phyloP scores from a whole-genome alignment of 345 rosid genomes.

The Eucalyptus tenuipes region DNA sequence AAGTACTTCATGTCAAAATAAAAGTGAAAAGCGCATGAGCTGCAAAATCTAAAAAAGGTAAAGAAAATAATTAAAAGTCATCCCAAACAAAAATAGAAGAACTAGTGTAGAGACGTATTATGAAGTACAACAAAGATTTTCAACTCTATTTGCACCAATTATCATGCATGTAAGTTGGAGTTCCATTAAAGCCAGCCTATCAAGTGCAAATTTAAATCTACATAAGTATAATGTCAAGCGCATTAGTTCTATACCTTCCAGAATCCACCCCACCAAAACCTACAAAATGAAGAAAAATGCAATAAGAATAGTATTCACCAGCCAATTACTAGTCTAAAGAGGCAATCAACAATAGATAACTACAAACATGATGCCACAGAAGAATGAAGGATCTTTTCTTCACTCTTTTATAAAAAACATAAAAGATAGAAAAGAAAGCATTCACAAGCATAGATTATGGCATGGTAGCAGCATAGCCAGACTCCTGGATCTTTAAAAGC shows the following conservation, averaged over 20 bases:
- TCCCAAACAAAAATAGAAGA: not conserved
- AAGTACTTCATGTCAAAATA: not conserved
- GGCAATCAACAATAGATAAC: not conserved
- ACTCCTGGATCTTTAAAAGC: not conserved
- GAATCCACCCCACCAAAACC: constrained; percentile 99
- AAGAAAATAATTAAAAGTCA: not conserved
- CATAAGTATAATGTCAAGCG: not conserved
- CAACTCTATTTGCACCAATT: not conserved
- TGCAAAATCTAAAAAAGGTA: not conserved
- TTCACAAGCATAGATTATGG: not conserved
- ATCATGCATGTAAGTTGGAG: not conserved
- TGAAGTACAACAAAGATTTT: not conserved
- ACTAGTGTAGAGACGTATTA: not conserved
- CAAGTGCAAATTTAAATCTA: not conserved
- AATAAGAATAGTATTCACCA: not conserved
- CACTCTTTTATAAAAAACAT: not conserved
- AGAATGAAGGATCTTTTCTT: not conserved
- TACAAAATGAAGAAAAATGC: constrained; percentile 16
- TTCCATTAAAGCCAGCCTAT: not conserved
- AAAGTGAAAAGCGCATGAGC: not conserved
- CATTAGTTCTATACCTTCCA: constrained; percentile 67
- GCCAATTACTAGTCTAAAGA: not conserved
- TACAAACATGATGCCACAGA: not conserved
- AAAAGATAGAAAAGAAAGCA: not conserved
- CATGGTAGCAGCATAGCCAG: not conserved